Evolutionary conservation across 2,329 filamentous ascomycete species (phyloP).

Genomic region (Cryoendolithus antarcticus): DNA sequence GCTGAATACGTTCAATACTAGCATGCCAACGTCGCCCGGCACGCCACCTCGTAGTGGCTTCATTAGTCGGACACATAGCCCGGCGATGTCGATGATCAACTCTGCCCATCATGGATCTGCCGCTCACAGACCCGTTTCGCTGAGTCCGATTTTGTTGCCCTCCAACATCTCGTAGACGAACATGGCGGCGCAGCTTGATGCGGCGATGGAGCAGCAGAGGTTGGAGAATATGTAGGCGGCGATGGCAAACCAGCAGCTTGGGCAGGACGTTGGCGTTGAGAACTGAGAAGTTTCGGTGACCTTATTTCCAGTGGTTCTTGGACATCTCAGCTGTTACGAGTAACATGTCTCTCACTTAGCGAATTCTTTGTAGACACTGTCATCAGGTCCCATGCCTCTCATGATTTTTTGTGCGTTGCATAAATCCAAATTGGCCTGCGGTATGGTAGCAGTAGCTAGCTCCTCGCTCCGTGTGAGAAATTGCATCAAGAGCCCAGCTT

Average conservation of each 20-base stretch:
- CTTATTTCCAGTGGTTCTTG: too few species aligned
- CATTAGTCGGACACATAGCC: conserved; percentile 1
- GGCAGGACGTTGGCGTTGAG: conserved; percentile 10
- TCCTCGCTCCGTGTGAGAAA: conserved; percentile 39
- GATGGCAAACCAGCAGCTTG: conserved; percentile 12
- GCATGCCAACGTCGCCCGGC: background rate
- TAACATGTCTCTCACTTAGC: conserved; percentile 5
- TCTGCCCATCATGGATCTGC: background rate
- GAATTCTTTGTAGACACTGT: conserved; percentile 25
- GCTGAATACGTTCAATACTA: too few species aligned
- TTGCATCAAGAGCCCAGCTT: conserved; percentile 49
- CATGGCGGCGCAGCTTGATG: conserved; percentile 12
- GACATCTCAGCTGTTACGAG: too few species aligned
- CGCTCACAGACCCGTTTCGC: conserved; percentile 8
- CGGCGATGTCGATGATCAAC: background rate
- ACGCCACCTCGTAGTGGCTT: conserved; percentile 1
- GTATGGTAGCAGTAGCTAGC: conserved; percentile 32
- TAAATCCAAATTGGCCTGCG: conserved; percentile 32
- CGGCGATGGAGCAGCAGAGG: conserved; percentile 15
- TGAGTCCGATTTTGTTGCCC: conserved; percentile 12
- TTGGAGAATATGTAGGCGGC: conserved; percentile 20
- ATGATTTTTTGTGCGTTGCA: conserved; percentile 37
- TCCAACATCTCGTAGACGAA: conserved; percentile 5
- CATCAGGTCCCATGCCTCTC: conserved; percentile 38
- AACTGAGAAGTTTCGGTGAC: conserved; percentile 4